Evolutionary conservation across 345 rosid species (phyloP), one percentile per base, ranked within the genome.

Genomic region (Luvunga scandens): DNA sequence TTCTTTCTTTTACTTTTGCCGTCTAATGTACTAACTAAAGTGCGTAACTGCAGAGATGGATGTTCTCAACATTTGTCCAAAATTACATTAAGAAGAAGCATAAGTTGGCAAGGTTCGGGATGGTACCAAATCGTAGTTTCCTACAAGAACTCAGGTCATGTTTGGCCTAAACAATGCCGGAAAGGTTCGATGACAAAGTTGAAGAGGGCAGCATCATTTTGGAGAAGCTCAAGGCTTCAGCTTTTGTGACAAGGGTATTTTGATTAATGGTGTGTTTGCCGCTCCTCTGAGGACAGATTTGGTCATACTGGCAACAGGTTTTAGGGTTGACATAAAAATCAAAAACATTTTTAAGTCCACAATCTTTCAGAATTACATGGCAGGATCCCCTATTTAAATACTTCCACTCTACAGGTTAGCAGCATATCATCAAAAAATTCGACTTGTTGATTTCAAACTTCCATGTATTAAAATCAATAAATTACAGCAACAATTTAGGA

Each of bases 321-420:
- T 73, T 60, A 66, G 69, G 22, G 89, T 85, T 0, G 86, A 88
- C 2, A 48, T 72, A 70, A 86, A 88, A 81, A 78, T 88, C 53
- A 73, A 65, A 67, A 53, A 86, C 42, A 66, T 81, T 42, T 86
- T 86, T 34, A 50, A 28, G 27, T 86, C 83, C 7, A 69, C 57
- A 36, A 34, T 14, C 1, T 84, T 86, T 69, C 77, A 67, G 31
- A 70, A 86, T n/a, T 38, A 27, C 76, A 45, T 81, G 28, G 33
- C 34, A 33, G 86, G 88, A 50, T 76, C 86, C 21, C 75, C 82
- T 12, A 16, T 62, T 69, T 70, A 84, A 27, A 55, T 69, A 19
- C 39, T 84, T 73, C 85, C 88, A 12, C 88, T 86, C 38, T 88
- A 81, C 81, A 88, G 91, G 91, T 86, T 31, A 22, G 71, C 19